phyloP scores from a whole-genome alignment of 2,329 filamentous ascomycete genomes.

The Botryotinia narcissicola region DNA sequence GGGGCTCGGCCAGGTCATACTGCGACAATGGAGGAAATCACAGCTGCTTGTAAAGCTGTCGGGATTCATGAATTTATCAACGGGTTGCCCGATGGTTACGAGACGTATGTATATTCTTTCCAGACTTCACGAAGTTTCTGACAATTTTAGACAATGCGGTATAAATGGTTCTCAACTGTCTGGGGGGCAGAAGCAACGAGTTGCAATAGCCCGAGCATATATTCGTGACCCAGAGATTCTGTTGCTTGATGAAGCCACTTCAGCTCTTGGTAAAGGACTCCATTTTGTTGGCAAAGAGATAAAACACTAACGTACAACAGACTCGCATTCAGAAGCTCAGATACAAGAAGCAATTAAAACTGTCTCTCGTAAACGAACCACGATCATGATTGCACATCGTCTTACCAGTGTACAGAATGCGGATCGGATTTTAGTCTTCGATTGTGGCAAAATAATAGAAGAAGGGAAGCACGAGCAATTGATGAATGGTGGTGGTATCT shows the following conservation, averaged over 20 bases:
- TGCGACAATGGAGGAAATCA: slow-evolving; percentile 59
- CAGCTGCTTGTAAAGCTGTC: slow-evolving; percentile 63
- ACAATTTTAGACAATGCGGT: slow-evolving; percentile 48
- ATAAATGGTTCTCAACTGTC: slow-evolving; percentile 73
- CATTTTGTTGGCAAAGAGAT: neutral
- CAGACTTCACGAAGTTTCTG: neutral
- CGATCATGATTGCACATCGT: slow-evolving; percentile 57
- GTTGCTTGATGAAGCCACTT: slow-evolving; percentile 80
- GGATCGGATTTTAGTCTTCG: slow-evolving; percentile 56
- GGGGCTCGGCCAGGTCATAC: slow-evolving; percentile 54
- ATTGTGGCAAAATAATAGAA: slow-evolving; percentile 53
- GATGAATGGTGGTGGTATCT: slow-evolving; percentile 49
- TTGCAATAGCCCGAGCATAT: slow-evolving; percentile 75
- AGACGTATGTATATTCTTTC: slow-evolving; percentile 60
- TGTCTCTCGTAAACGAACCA: slow-evolving; percentile 51
- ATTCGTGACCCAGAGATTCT: slow-evolving; percentile 69
- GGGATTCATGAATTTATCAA: slow-evolving; percentile 69
- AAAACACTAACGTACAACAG: slow-evolving; percentile 10
- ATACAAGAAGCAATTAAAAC: slow-evolving; percentile 65
- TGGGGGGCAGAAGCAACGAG: slow-evolving; percentile 74
- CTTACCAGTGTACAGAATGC: slow-evolving; percentile 56
- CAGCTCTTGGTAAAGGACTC: slow-evolving; percentile 64
- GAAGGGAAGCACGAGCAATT: slow-evolving; percentile 54
- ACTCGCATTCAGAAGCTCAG: slow-evolving; percentile 54
- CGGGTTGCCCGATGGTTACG: slow-evolving; percentile 61